Base-by-base conservation (phyloP, 2,329 filamentous ascomycete genomes). In the Colletotrichum cereale region DNA sequence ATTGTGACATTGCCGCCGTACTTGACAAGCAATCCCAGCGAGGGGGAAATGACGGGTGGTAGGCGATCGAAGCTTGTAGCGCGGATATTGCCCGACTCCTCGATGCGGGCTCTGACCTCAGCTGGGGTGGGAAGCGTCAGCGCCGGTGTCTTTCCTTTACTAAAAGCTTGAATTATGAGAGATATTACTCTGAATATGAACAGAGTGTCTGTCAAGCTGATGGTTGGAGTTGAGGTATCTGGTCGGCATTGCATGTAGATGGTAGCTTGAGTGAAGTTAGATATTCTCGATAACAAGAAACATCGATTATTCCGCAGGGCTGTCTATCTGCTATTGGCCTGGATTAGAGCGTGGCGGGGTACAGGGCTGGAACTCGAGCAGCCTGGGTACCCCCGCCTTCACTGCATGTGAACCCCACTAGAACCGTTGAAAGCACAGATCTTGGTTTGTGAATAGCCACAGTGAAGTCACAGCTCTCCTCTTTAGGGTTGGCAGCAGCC, bases 101-200 rank as follows among this genome's bases (percentile, higher is more conserved):
- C 14, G 36, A 44, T 58, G 12, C n/a, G 24, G n/a, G 56, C 56
- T 40, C 56, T 58, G 36, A 58, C 38, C 38, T 58, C n/a, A 58
- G 38, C 36, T 18, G 56, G 36, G 3, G 24, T 5, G 21, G 56
- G 56, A 40, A 58, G 56, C 24, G 36, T 18, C 21, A 24, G 24
- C 38, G 56, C 56, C n/a, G n/a, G 24, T 38, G 34, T 8, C 24
- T 29, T 8, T 58, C 3, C 44, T 44, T 31, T 7, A 58, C n/a
- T n/a, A 42, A 24, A 56, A 56, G 34, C 53, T 56, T 3, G 53
- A 24, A 7, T 38, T 21, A 2, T 21, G 26, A 38, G 38, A 38
- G 34, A 38, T 24, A 38, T 24, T 38, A 31, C 16, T 38, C 31
- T 38, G 31, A 38, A 18, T 10, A 56, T 31, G 18, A 11, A 26